These are phyloP conservation scores for Lactarius indigo DNA, from an alignment of 768 basidiomycete species.

Conservation along the genomic window DNA sequence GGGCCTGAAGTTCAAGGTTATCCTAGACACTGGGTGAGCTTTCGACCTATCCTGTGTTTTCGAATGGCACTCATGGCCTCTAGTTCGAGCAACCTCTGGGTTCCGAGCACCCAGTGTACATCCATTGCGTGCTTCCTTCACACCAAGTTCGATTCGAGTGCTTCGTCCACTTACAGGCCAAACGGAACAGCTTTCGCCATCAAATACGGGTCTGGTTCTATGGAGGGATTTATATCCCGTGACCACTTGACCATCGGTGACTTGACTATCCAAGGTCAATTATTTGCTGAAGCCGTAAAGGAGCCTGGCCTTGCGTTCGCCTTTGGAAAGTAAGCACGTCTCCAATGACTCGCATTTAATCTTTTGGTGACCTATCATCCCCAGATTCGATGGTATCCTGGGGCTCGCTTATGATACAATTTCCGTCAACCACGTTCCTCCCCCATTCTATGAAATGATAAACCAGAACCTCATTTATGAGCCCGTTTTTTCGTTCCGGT, in stretches of 20 bases:
- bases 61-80: conserved; percentile 11
- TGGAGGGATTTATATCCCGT: conserved; percentile 92
- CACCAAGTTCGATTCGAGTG: conserved; percentile 77
- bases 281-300: conserved; percentile 94
- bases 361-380: not conserved
- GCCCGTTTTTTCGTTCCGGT: conserved; percentile 91
- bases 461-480: conserved; percentile 74
- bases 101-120: conserved; percentile 75
- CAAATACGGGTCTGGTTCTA: conserved; percentile 92
- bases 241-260: conserved; percentile 83
- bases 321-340: conserved; percentile 77
- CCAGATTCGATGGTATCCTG: conserved; percentile 91
- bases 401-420: conserved; percentile 96
- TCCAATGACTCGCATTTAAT: not conserved
- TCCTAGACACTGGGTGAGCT: conserved; percentile 83
- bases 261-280: conserved; percentile 63
- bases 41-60: not conserved
- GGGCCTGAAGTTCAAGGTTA: conserved; percentile 74
- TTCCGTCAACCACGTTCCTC: conserved; percentile 86
- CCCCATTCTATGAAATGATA: conserved; percentile 95
- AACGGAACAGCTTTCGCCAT: conserved; percentile 91
- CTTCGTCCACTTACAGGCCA: conserved; percentile 81
- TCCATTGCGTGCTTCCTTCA: conserved; percentile 96
- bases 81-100: conserved; percentile 92
- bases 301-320: conserved; percentile 98